Percentiles rank a stretch among this genome's conserved stretches.
These are phyloP conservation scores for Mallotus japonicus DNA, from an alignment of 441 rosid species.

Conservation along the genomic window DNA sequence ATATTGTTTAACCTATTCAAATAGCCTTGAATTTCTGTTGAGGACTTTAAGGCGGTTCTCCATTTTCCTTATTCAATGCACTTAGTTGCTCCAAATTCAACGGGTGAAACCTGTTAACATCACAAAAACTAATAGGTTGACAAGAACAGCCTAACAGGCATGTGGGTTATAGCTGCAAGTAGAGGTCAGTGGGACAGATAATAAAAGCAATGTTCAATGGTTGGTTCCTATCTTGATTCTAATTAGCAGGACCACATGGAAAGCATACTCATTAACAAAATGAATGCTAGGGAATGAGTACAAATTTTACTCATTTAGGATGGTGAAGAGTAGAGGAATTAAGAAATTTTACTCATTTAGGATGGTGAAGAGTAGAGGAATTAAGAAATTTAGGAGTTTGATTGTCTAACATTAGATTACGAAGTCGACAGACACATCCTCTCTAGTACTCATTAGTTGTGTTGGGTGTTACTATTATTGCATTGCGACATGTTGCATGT, in stretches of 20 bases:
- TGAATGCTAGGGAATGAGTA: background rate
- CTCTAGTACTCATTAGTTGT: no score
- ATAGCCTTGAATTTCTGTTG: background rate
- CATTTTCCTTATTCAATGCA: no score
- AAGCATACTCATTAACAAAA: background rate
- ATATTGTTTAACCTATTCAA: no score
- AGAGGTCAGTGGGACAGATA: background rate
- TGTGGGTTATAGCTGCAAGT: background rate
- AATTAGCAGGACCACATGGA: conserved; percentile 1
- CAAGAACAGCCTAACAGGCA: background rate
- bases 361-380: no score
- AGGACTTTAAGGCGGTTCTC: no score
- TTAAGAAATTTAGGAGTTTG: no score
- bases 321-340: no score
- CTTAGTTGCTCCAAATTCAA: background rate
- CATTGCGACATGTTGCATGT: no score
- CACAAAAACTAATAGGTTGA: background rate
- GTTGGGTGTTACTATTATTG: no score
- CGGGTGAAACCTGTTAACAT: background rate
- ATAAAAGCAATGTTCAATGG: background rate
- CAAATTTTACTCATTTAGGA: background rate
- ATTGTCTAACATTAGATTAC: no score
- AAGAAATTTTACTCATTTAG: no score
- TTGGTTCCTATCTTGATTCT: background rate
- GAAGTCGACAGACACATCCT: no score